phyloP scores from a whole-genome alignment of 2,329 filamentous ascomycete genomes.

The Hypoxylon rubiginosum region DNA sequence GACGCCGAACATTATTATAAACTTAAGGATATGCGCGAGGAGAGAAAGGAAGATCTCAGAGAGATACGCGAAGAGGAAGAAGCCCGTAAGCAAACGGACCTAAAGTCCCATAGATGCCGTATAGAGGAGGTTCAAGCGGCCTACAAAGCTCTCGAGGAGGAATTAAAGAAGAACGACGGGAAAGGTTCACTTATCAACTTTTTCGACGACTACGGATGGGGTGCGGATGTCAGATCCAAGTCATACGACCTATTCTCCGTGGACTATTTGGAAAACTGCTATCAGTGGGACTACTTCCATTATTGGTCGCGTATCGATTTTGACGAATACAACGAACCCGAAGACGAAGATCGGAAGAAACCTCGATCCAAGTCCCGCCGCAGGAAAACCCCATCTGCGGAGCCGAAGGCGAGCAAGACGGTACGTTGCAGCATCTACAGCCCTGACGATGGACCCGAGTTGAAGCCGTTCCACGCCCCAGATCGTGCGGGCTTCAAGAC shows the following conservation, averaged over 20 bases:
- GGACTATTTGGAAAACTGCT: slow-evolving; percentile 8
- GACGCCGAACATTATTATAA: no score
- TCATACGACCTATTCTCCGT: background rate
- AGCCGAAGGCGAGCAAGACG: background rate
- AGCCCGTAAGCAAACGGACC: background rate
- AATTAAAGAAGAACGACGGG: background rate
- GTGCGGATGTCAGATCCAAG: background rate
- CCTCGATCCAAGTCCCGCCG: background rate
- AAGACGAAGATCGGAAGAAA: background rate
- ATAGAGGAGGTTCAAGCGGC: background rate
- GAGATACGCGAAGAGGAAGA: no score
- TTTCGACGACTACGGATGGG: background rate
- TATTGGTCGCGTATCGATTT: background rate
- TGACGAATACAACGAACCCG: background rate
- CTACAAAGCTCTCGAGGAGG: background rate
- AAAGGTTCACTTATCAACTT: background rate
- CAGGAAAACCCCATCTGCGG: background rate
- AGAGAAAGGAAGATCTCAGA: no score
- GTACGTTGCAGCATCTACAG: background rate
- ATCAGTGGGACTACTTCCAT: background rate
- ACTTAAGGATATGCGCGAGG: no score
- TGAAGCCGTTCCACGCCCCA: slow-evolving; percentile 5
- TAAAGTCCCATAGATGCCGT: background rate
- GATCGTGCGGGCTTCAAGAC: background rate
- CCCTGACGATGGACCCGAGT: background rate